Percentiles rank a stretch among this genome's conserved stretches.
Conservation (phyloP, 345 rosid genomes). For the Orychophragmus violaceus region DNA sequence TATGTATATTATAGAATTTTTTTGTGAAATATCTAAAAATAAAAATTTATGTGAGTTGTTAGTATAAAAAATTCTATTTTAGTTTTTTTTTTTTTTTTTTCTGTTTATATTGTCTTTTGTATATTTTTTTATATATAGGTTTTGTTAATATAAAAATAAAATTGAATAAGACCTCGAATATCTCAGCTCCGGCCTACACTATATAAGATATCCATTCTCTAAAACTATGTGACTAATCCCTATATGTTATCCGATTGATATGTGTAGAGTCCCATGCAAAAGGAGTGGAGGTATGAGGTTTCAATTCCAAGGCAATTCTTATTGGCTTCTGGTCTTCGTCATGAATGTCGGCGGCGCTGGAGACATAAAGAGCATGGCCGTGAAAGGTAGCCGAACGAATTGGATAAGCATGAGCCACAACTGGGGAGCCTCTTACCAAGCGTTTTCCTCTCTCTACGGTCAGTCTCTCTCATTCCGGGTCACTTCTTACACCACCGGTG, state of each 20-base stretch:
- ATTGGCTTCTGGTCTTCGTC: constrained; percentile 50
- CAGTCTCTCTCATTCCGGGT: constrained; percentile 75
- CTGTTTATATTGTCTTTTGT: too few species aligned
- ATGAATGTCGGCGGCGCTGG: constrained; percentile 75
- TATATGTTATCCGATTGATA: neutral
- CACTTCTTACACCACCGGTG: constrained; percentile 45
- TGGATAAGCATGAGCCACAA: constrained; percentile 92
- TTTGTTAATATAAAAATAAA: too few species aligned
- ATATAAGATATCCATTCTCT: neutral
- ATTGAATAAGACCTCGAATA: too few species aligned
- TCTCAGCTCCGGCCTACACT: too few species aligned
- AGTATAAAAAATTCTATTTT: too few species aligned
- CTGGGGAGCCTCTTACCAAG: constrained; percentile 94
- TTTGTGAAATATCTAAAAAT: too few species aligned
- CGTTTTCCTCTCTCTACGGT: constrained; percentile 62
- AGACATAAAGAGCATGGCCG: constrained; percentile 48
- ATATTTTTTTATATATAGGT: too few species aligned
- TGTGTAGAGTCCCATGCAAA: constrained; percentile 58
- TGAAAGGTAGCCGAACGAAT: constrained; percentile 66
- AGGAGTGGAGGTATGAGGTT: constrained; percentile 73
- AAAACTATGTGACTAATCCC: neutral
- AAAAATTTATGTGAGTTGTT: too few species aligned
- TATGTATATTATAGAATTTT: too few species aligned
- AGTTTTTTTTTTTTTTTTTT: too few species aligned
- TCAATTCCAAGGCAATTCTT: constrained; percentile 55